Evolutionary conservation across 305 asterid genomes (phyloP).

Genomic region (Stenogyne calaminthoides): DNA sequence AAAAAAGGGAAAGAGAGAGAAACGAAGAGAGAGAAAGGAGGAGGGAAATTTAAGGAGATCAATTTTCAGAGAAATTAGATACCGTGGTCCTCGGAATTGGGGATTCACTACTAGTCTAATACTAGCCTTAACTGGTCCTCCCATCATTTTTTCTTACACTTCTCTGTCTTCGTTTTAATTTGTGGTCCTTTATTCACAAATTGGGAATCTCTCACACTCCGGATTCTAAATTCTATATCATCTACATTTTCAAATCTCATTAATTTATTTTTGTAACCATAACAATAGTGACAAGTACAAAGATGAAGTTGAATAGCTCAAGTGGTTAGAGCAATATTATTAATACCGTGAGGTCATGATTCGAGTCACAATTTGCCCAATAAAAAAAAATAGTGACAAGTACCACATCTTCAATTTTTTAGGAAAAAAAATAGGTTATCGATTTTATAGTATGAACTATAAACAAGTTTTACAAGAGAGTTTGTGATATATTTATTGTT

Average conservation of each 20-base stretch:
- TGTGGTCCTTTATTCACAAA: slow-evolving; percentile 37
- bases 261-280: neutral
- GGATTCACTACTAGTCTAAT: neutral
- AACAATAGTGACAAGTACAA: no score
- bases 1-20: no score
- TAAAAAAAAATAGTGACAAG: neutral
- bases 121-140: slow-evolving; percentile 15
- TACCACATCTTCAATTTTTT: neutral
- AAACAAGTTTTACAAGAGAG: no score
- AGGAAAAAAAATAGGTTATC: no score
- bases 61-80: slow-evolving; percentile 5
- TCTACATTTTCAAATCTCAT: neutral
- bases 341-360: no score
- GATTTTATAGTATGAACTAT: no score
- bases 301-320: no score
- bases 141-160: slow-evolving; percentile 3
- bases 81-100: slow-evolving; percentile 25
- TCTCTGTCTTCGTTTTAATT: neutral
- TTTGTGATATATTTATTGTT: no score
- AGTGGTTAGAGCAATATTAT: no score
- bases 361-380: no score
- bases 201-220: slow-evolving; percentile 9
- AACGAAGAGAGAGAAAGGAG: no score
- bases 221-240: slow-evolving; percentile 1
- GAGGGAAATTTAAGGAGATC: neutral